Evolutionary conservation across 2,329 filamentous ascomycete species (phyloP), one percentile per base, ranked within the genome.

Genomic region (Colletotrichum musicola): DNA sequence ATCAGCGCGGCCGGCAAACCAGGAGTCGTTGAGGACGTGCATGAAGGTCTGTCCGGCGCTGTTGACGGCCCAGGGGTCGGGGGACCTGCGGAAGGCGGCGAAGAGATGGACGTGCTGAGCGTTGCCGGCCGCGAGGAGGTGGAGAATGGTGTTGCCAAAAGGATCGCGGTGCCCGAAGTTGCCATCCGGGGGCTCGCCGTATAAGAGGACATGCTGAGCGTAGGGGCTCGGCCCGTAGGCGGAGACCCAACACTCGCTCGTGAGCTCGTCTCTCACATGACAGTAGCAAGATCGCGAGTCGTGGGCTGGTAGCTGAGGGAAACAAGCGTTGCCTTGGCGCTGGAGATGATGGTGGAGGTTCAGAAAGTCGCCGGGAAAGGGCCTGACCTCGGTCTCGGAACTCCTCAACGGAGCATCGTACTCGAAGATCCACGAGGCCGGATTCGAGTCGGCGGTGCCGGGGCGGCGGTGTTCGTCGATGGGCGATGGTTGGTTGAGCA

Each of bases 311-410:
- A 67, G 59, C 3, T 68, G 70, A 0, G 64, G 54, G 16, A 72
- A 60, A 50, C 77, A 80, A 10, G 49, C 51, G 40, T 20, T 47
- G 1, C 71, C 51, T n/a, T 70, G 68, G 4, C 59, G 14, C 0
- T 27, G 42, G 10, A 73, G 44, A 4, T 75, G 69, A 0, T 72
- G 51, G 13, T 76, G 75, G 18, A 81, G 70, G n/a, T 73, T 78
- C 6, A 88, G 75, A 44, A 86, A 85, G 71, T 88, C 85, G 20
- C 86, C 85, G 0, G 86, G 84, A 4, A 88, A 72, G 4, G 81
- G 78, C 6, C 70, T 63, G 14, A 74, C 73, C 25, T 69, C 69
- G 6, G 62, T 65, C 20, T 66, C 55, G 14, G 66, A 68, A 13
- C 42, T 62, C 16, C 62, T 42, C 12, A 59, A 66, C 1, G 77